Evolutionary conservation across 164 flowering plant species (phyloP), one percentile per base, ranked within the genome.

Genomic region (Vitis labrusca): DNA sequence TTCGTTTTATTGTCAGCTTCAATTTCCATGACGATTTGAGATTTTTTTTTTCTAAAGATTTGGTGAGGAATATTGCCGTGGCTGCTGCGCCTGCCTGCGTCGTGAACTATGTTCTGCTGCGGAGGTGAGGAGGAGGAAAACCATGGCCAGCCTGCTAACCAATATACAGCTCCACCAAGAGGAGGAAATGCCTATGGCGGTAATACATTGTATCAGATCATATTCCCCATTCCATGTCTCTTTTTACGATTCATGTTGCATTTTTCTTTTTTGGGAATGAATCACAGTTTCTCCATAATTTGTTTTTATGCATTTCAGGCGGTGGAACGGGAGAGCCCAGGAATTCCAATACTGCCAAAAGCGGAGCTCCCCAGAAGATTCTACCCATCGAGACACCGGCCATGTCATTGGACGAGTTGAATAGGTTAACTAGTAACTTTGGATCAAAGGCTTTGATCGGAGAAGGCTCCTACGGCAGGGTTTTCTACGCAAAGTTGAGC

Each of bases 391-490:
- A 92, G 68, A 82, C 79, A 14, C 96, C 96, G 32, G 80, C 81
- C 23, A 56, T 90, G 50, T 59, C 92, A 59, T 67, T 92, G 68
- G 85, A 80, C 55, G 94, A 90, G 79, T 72, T 92, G 37, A 89
- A 85, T 67, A 79, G 74, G 76, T 16, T 77, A 57, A 90, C 97
- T 0, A 79, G 82, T 37, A 85, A 88, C 71, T 92, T 92, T 59
- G 94, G 97, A 8, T 3, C 79, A 2, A 88, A 92, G 71, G 81
- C 94, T 52, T 84, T 92, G 85, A 82, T 92, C 9, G 97, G 97
- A 14, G 97, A 92, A 79, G 97, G 97, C 8, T 92, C 97, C 4
- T 90, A 88, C 68, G 96, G 91, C 62, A 84, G 97, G 0, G 97
- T 90, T 49, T 92, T 88, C 71, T 74, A 62, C 66, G 97, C 85